Evolutionary conservation across 2,329 filamentous ascomycete genomes (phyloP), one percentile per base, ranked within the genome.

Genomic region (Xylariaceae sp.): DNA sequence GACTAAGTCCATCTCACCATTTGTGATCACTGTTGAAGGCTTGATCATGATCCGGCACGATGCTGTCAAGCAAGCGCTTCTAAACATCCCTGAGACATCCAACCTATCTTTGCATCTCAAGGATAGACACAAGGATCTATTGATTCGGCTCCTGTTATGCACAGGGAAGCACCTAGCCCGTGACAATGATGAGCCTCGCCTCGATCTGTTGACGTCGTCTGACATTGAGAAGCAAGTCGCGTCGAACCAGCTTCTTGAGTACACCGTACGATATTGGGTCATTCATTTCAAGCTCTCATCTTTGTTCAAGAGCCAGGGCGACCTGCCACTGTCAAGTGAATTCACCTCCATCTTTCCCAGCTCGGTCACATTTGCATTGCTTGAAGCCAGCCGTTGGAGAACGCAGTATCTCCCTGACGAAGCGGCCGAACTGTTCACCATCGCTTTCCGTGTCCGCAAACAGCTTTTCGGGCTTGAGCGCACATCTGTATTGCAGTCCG

Each of bases 231-330:
- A 42, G 22, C 46, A 22, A 37, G 37, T 52, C 20, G 43, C 47
- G 3, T 49, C 47, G 11, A 25, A 42, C 17, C 35, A 40, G 22
- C 42, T 52, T 3, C 47, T 52, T 14, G 49, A 52, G 40, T 52
- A 52, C 34, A 38, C 49, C 3, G 35, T 52, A 27, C 43, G 49
- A 25, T 52, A 52, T 41, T 52, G 49, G 49, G 37, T 40, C 5
- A 27, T 40, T 22, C 49, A 52, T 34, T 52, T 52, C 35, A 52
- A 47, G 41, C 37, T 52, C 27, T 52, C 49, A n/a, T 52, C 49
- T 7, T 23, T 52, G 2, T 52, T 40, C 43, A 52, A 49, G 29
- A 29, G 37, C 6, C 49, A 52, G 40, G 47, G 47, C 7, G 47
- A 49, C 17, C 40, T 52, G 5, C 43, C 39, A n/a, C 42, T 52